Base-by-base conservation (phyloP, 305 asterid genomes). In the Ajuga reptans region DNA sequence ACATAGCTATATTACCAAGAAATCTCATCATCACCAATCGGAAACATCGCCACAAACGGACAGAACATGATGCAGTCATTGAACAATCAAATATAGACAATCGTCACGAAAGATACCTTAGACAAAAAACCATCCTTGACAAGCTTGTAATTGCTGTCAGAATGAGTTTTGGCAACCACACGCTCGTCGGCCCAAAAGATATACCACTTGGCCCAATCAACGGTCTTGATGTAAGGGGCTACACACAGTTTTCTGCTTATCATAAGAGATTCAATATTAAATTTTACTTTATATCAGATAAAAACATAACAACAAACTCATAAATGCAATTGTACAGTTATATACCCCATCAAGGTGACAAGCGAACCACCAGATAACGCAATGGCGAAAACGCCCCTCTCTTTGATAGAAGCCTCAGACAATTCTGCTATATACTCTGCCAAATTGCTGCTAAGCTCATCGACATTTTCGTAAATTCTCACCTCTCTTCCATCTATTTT, bases 141-240 rank as follows among this genome's bases (percentile, higher is more conserved):
- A 52, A 86, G 87, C 87, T 84, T 93, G 83, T 93, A 93, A 78
- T 93, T 93, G 85, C 96, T 90, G 39, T 93, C 99, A 5, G 79
- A 77, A 18, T 90, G 96, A 74, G 75, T 90, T 83, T 87, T 93
- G 1, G 97, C 76, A 74, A 89, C 99, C 10, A 87, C 96, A 0
- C 97, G 95, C 77, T 93, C 99, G 9, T 90, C 99, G 5, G 81
- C 96, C 89, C 92, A 90, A 79, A 88, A 90, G 65, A 93, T 77
- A 34, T 87, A 76, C 99, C 99, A 93, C 72, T 87, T 87, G 4
- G 83, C 86, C 99, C 99, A 93, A 69, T 90, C 95, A 54, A 93
- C 95, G 10, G 95, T 93, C 84, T 88, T 90, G 82, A 57, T 83
- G 72, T 86, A 89, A 73, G 99, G 99, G 9, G 92, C 87, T 74